Base-by-base conservation (phyloP, 345 rosid genomes). In the sweet orange (Citrus sinensis) region DNA sequence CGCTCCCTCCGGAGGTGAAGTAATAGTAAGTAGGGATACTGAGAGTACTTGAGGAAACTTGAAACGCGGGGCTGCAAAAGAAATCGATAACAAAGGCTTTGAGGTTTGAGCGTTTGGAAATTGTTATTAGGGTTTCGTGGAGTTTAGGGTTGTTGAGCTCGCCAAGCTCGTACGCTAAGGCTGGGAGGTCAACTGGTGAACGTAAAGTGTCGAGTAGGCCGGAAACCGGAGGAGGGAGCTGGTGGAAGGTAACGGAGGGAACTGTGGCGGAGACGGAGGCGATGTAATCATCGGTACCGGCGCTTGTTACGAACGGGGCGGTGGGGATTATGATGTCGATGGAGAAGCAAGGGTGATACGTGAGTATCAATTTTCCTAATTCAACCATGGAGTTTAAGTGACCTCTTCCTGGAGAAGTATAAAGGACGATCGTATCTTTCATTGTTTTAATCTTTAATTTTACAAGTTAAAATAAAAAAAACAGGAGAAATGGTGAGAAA, bases 331-430 rank as follows among this genome's bases (percentile, higher is more conserved):
- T 51, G 67, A 81, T 40, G 79, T 62, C 25, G 56, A 81, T 37
- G 72, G 72, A 29, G 68, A 73, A 61, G 46, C 29, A 49, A 39
- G 58, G 39, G 2, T 74, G 14, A 27, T 24, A 17, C 5, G 77
- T 25, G 64, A 79, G 83, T 6, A 83, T 54, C 59, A 78, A 81
- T 59, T 84, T 84, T 14, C 80, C 89, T 0, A 87, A 59, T 70
- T 88, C 86, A 6, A 85, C 72, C 86, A 71, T 81, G 51, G 85
- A 78, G 37, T 54, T 6, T 2, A 80, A 65, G 66, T 85, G 90
- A 27, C 89, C 87, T n/a, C 71, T 68, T 16, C 46, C 78, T 0
- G 86, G 80, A 0, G 82, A 30, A 4, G 91, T 75, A 59, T 87
- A 85, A 0, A 76, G 16, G 34, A 84, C 78, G 8, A 84, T 71